Base-by-base conservation (phyloP, 148 eudicot genomes). In the Pouteria glomerata region DNA sequence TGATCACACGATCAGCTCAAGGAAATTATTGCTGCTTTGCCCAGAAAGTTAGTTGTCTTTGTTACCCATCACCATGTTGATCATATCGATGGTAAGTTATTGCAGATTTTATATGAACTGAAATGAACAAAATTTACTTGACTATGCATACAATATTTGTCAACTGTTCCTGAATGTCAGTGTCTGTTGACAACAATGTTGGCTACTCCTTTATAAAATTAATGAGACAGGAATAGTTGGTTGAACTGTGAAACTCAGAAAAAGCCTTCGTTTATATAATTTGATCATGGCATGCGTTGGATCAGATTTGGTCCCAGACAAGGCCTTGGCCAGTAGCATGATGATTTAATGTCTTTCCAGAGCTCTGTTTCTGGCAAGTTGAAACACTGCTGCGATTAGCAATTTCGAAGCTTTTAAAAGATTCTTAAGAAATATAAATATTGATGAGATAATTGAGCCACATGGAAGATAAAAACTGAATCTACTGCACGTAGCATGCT, bases 21-120 rank as follows among this genome's bases (percentile, higher is more conserved):
- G 70, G 85, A 84, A 74, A 82, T 94, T 66, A 62, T 91, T 84
- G 82, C 88, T 75, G 84, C 93, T 67, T 83, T 94, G 72, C 97
- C 98, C 15, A 80, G 81, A 80, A 94, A 89, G 82, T 85, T 94
- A 78, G 70, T 91, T 18, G 96, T 94, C 68, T 91, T 91, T 63
- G 91, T 94, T 50, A 94, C 98, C 16, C 98, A 94, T 84, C 98
- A 94, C 70, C 98, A 94, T 81, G 70, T 55, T 66, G 98, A 94
- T 81, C 98, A 94, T 29, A 90, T 91, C 47, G 98, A 94, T 74
- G 98, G 98, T 94, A 82, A 85, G 88, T 41, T 33, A 41, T 14
- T 41, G 31, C 53, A 35, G 57, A 60, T 42, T 39, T 12, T 56
- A 44, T 33, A 31, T 10, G 6, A 60, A 72, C 51, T 77, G 11